Evolutionary conservation across 768 basidiomycete species (phyloP), one percentile per base, ranked within the genome.

Genomic region (Russula olivacea): DNA sequence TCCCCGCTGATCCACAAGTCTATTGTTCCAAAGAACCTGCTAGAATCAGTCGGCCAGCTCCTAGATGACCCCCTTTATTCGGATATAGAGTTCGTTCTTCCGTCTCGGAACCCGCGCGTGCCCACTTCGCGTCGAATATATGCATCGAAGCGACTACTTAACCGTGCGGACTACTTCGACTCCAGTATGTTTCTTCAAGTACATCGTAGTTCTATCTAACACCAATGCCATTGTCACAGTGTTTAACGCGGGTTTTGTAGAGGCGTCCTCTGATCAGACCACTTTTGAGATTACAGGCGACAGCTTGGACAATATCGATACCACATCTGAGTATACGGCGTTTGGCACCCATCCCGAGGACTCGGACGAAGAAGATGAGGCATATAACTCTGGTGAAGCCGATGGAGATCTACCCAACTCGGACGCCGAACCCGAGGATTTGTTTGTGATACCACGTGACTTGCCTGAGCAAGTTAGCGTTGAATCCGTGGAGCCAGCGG

Each of bases 11-110:
- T 77, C 4, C 78, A 79, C 32, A 75, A 76, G 38, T 80, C 83
- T 59, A 73, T 77, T 28, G 87, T 92, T 9, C 89, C 91, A 0
- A 85, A 80, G 68, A 78, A 78, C 58, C 79, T 89, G 17, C 70
- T 93, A 45, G 82, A 86, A 66, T 84, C 85, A 15, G 78, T 93
- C n/a, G 92, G 91, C 6, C 74, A 78, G 36, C 74, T 93, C 28
- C 76, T 93, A 11, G 86, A 93, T 68, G 88, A 93, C 68, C 88
- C 88, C n/a, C 71, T 81, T 14, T 93, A 93, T 68, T 91, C 91
- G 7, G 91, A 94, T 68, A 83, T 93, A 19, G 85, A 88, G 71
- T 93, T 94, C 66, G 76, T 92, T 21, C 75, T 93, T 34, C 88
- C 88, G 0, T 74, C 76, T 48, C 75, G 75, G 36, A 70, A 78